Evolutionary conservation across 2,329 filamentous ascomycete species (phyloP).

Genomic region (Fusarium virguliforme): DNA sequence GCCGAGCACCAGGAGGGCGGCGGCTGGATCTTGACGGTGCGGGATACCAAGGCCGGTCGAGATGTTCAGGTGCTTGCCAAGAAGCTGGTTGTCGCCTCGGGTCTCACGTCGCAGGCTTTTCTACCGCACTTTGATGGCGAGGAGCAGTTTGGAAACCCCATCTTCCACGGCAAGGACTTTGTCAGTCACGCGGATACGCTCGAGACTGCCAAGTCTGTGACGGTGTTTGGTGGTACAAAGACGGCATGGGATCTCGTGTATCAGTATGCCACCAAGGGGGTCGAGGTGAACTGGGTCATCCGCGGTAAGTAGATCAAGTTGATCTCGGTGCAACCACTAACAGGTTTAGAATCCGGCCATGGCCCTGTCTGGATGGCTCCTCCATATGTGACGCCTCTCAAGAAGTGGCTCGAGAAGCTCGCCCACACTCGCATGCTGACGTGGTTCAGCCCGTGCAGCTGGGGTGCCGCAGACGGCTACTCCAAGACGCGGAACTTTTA

Average conservation of each 20-base stretch:
- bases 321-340: slow-evolving; percentile 35
- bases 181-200: slow-evolving; percentile 59
- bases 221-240: slow-evolving; percentile 76
- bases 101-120: slow-evolving; percentile 65
- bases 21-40: slow-evolving; percentile 58
- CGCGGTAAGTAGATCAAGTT: slow-evolving; percentile 58
- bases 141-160: slow-evolving; percentile 61
- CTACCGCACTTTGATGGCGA: slow-evolving; percentile 65
- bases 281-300: slow-evolving; percentile 74
- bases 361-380: slow-evolving; percentile 72
- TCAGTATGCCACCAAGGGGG: slow-evolving; percentile 69
- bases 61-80: slow-evolving; percentile 57
- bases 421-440: slow-evolving; percentile 69
- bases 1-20: slow-evolving; percentile 61
- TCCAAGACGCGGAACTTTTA: slow-evolving; percentile 64
- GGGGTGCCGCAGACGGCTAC: slow-evolving; percentile 71
- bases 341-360: slow-evolving; percentile 58
- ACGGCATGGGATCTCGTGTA: slow-evolving; percentile 78
- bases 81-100: slow-evolving; percentile 70
- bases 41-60: slow-evolving; percentile 26
- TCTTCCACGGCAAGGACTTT: slow-evolving; percentile 69
- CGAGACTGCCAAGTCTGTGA: slow-evolving; percentile 60
- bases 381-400: slow-evolving; percentile 73
- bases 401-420: slow-evolving; percentile 74
- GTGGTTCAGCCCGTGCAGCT: slow-evolving; percentile 78